Percentiles rank a stretch among this genome's conserved stretches.
These are phyloP conservation scores for Phytophthora ramorum DNA, from an alignment of 352 stramenopile genomes.

Conservation along the genomic window DNA sequence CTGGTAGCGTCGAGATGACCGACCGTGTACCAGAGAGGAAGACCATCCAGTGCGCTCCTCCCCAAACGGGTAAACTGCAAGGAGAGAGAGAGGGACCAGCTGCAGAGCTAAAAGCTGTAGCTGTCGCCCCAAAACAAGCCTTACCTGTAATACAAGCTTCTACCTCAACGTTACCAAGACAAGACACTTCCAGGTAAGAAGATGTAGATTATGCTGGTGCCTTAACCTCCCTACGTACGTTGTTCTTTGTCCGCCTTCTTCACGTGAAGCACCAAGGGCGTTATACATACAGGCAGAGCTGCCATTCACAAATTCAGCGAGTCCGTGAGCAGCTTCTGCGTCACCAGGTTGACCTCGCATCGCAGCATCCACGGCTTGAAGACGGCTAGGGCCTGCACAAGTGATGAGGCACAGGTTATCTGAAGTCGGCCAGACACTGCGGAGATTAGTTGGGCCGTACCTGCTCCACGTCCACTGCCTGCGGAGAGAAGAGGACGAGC, in stretches of 20 bases:
- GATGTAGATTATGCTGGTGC: not conserved
- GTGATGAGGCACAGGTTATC: not conserved
- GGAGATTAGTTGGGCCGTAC: not conserved
- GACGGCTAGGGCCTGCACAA: conserved; percentile 13
- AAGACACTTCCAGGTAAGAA: not conserved
- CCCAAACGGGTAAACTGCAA: not conserved
- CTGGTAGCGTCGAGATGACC: not conserved
- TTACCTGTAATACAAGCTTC: not conserved
- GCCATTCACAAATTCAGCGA: conserved; percentile 8
- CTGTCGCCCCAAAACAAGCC: not conserved
- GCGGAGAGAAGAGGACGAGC: conserved; percentile 26
- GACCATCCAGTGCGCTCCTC: not conserved
- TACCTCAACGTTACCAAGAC: not conserved
- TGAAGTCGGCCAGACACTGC: not conserved
- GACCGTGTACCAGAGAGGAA: not conserved
- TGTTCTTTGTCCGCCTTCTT: not conserved
- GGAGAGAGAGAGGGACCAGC: no score
- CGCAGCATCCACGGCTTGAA: conserved; percentile 21
- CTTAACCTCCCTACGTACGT: not conserved
- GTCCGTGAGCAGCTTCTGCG: conserved; percentile 20
- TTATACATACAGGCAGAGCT: not conserved
- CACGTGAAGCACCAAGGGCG: not conserved
- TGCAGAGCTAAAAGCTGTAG: not conserved
- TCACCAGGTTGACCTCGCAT: conserved; percentile 20
- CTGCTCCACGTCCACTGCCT: conserved; percentile 22